These are phyloP conservation scores for Ophioceras dolichostomum DNA, from an alignment of 2,329 filamentous ascomycete species.

Conservation along the genomic window DNA sequence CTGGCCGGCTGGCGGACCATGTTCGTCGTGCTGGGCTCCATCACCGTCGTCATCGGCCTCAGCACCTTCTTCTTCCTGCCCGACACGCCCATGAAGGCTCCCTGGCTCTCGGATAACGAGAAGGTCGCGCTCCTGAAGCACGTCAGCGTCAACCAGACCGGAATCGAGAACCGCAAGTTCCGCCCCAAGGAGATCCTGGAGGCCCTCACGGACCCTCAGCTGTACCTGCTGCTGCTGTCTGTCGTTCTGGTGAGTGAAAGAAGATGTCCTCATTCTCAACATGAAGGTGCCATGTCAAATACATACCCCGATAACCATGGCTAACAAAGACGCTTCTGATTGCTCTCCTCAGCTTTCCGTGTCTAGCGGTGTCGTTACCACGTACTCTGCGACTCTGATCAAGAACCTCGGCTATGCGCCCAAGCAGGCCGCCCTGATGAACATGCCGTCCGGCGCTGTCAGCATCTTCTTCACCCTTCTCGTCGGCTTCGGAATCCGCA, in stretches of 20 bases:
- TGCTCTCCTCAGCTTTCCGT: too few species aligned
- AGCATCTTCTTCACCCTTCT: slow-evolving; percentile 38
- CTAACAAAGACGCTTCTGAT: too few species aligned
- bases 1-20: slow-evolving; percentile 29
- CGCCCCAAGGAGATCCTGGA: slow-evolving; percentile 39
- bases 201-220: slow-evolving; percentile 35
- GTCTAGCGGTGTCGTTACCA: slow-evolving; percentile 40
- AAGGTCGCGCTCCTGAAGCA: slow-evolving; percentile 35
- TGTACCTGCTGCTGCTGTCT: slow-evolving; percentile 35
- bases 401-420: slow-evolving; percentile 26
- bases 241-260: too few species aligned
- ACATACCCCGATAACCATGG: too few species aligned
- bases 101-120: slow-evolving; percentile 25
- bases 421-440: slow-evolving; percentile 35
- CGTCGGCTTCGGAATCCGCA: slow-evolving; percentile 32
- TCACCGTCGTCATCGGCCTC: slow-evolving; percentile 29
- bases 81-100: slow-evolving; percentile 33
- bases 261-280: too few species aligned
- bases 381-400: slow-evolving; percentile 34
- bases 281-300: too few species aligned
- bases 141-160: slow-evolving; percentile 45
- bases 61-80: slow-evolving; percentile 30
- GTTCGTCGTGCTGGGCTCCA: slow-evolving; percentile 34
- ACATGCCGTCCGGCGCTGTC: slow-evolving; percentile 39
- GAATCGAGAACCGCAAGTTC: slow-evolving; percentile 41